phyloP scores from a whole-genome alignment of 352 stramenopile genomes.

The Pythium brassicae region DNA sequence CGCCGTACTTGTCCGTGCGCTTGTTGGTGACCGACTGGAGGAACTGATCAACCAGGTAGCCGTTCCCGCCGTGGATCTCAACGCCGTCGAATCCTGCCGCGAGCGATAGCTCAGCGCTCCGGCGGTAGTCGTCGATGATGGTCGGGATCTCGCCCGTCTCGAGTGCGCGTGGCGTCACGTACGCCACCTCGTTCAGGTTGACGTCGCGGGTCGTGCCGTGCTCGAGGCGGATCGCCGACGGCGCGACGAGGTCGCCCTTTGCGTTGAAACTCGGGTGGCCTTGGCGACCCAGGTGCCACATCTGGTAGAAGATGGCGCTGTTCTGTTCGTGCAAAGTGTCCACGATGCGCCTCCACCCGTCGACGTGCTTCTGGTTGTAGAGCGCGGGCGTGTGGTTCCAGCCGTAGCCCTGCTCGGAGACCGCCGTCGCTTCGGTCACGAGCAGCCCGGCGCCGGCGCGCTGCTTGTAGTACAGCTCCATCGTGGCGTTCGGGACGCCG shows the following conservation, averaged over 20 bases:
- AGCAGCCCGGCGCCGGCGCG: conserved; percentile 27
- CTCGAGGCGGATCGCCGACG: conserved; percentile 22
- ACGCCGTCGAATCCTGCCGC: conserved; percentile 88
- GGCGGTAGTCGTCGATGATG: conserved; percentile 58
- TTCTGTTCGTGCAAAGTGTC: conserved; percentile 59
- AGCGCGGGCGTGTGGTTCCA: conserved; percentile 33
- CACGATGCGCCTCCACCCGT: conserved; percentile 35
- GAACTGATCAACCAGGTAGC: conserved; percentile 84
- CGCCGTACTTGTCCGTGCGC: conserved; percentile 64
- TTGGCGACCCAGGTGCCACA: conserved; percentile 69
- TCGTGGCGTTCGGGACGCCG: conserved; percentile 15
- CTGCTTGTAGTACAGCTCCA: conserved; percentile 33
- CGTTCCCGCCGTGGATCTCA: conserved; percentile 85
- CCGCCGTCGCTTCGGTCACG: conserved; percentile 33
- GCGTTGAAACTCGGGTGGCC: conserved; percentile 41
- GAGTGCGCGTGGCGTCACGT: conserved; percentile 44
- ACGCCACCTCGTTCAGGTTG: conserved; percentile 10
- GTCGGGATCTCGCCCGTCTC: conserved; percentile 57
- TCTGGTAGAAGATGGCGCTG: conserved; percentile 57
- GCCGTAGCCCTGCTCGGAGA: conserved; percentile 17
- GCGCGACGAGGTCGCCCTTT: conserved; percentile 23
- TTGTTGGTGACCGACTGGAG: conserved; percentile 51
- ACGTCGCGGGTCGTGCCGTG: conserved; percentile 4
- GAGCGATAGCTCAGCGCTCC: conserved; percentile 53
- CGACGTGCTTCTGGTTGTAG: conserved; percentile 29